Conservation (phyloP, 345 rosid species). For the Mallotus nudiflorus region DNA sequence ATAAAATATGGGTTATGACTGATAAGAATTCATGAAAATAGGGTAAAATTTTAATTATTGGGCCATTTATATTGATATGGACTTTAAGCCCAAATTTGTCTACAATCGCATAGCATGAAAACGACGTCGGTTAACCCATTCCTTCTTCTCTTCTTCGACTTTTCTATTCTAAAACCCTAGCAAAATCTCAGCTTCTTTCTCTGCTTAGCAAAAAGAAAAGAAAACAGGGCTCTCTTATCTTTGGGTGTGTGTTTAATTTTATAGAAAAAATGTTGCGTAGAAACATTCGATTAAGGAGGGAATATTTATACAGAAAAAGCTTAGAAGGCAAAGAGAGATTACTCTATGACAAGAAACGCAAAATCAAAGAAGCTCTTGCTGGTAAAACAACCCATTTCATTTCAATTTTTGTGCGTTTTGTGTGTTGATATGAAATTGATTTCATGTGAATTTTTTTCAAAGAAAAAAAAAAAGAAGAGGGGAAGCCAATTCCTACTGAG, state of each 20-base stretch:
- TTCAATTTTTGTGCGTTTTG: neutral
- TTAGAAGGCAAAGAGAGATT: slow-evolving; percentile 87
- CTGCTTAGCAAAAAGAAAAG: too few species aligned
- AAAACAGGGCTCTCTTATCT: too few species aligned
- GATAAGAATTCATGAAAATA: too few species aligned
- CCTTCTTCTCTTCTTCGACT: neutral
- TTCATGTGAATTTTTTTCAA: neutral
- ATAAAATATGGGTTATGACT: too few species aligned
- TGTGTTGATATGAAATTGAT: too few species aligned
- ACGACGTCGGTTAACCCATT: too few species aligned
- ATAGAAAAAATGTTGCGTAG: slow-evolving; percentile 59
- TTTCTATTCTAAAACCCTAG: neutral
- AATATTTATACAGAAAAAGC: slow-evolving; percentile 84
- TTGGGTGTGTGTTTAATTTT: too few species aligned
- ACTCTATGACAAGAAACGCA: slow-evolving; percentile 77
- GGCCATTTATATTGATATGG: too few species aligned
- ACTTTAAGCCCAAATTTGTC: too few species aligned
- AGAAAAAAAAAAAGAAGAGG: too few species aligned
- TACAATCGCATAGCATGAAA: too few species aligned
- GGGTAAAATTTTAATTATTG: too few species aligned
- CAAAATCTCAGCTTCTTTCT: neutral
- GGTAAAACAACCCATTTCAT: slow-evolving; percentile 32
- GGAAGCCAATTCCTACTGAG: slow-evolving; percentile 94
- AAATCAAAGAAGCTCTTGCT: slow-evolving; percentile 79
- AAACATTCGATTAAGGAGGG: slow-evolving; percentile 73